Evolutionary conservation across 2,329 filamentous ascomycete genomes (phyloP), one percentile per base, ranked within the genome.

Genomic region (Bipolaris bicolor): DNA sequence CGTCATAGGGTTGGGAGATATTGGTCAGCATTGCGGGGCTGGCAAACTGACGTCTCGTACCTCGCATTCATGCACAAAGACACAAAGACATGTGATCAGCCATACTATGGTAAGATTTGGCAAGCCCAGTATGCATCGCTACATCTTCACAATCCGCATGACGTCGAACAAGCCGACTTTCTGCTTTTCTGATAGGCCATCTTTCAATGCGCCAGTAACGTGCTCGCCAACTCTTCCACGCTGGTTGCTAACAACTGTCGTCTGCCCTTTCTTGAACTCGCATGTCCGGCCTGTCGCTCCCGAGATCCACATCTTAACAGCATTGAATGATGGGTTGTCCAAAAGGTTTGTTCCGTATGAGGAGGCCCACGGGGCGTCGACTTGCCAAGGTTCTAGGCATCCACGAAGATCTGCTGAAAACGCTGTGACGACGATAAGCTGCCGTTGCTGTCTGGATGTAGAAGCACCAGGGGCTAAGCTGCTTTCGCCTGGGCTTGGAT

Each of bases 301-400:
- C 65, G 79, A 81, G 0, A 81, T 66, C 80, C 79, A 82, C 15
- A 64, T 52, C 40, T 76, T 76, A 0, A 81, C 73, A 1, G 34
- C 51, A 29, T 11, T 43, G 20, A 61, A 56, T n/a, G 50, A 13
- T 7, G 48, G 34, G 6, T 58, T 63, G 0, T 64, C 61, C 3
- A 82, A 62, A 2, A 85, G 59, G 52, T 86, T 82, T 0, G 83
- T 86, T 4, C 79, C 81, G 67, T 86, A 88, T 0, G 81, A 84
- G 7, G 77, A 77, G 2, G 72, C 77, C 77, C 80, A 82, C 0
- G 80, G 78, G 20, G 77, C 83, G 15, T 76, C 69, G 2, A 75
- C 64, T 48, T 88, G 75, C 59, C 81, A 77, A 0, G 84, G 84
- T 1, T 76, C 76, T 0, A 84, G 82, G 1, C 82, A 81, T 6